phyloP scores from a whole-genome alignment of 1,284 basidiomycete genomes.

The Erythrobasidium hasegawianum region DNA sequence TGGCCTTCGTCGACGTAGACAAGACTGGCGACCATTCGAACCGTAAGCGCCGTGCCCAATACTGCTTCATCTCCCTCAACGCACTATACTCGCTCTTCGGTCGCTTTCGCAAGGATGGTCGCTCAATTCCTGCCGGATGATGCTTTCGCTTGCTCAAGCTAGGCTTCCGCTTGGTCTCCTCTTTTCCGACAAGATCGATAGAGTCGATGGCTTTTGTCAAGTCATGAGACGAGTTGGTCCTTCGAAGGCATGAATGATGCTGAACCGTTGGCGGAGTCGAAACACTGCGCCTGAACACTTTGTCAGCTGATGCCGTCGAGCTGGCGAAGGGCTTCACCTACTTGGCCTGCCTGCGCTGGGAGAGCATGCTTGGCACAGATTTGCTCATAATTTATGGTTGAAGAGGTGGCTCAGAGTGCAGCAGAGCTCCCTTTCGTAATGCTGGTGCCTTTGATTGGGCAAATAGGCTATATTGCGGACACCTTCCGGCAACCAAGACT shows the following conservation, averaged over 20 bases:
- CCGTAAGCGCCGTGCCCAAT: not conserved
- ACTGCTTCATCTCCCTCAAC: not conserved
- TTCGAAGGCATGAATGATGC: not conserved
- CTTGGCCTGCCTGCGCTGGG: too few relatives aligned
- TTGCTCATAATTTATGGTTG: too few relatives aligned
- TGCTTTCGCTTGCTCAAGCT: conserved; percentile 29
- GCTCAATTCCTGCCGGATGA: not conserved
- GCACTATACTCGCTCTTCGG: conserved; percentile 20
- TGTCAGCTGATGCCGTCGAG: not conserved
- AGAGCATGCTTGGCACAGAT: too few relatives aligned
- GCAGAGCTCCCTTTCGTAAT: too few relatives aligned
- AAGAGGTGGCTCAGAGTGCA: too few relatives aligned
- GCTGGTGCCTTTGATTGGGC: too few relatives aligned
- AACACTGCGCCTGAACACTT: not conserved
- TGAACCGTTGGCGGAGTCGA: conserved; percentile 1
- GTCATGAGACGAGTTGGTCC: conserved; percentile 22
- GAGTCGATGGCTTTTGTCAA: conserved; percentile 23
- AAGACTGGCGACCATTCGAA: not conserved
- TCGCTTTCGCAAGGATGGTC: conserved; percentile 12
- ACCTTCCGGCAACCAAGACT: too few relatives aligned
- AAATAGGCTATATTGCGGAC: too few relatives aligned
- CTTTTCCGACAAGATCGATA: conserved; percentile 24
- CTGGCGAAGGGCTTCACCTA: conserved; percentile 18
- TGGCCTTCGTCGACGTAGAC: not conserved
- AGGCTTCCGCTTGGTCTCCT: conserved; percentile 9